Conservation (phyloP, 2,329 filamentous ascomycete genomes). For the Phialocephala subalpina region DNA sequence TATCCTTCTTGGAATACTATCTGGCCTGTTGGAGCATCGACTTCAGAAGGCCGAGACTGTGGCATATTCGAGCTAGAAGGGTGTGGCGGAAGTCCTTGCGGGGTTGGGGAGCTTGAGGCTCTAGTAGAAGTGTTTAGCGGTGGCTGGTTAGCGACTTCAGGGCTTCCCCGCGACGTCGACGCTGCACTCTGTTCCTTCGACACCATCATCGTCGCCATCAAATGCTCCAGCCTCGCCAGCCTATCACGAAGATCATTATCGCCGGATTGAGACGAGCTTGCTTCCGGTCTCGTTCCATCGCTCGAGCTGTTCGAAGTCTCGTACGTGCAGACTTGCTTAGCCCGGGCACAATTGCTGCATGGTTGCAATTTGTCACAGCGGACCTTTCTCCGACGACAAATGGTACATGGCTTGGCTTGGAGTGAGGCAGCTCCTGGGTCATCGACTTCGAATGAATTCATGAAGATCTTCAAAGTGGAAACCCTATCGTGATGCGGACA, state of each 20-base stretch:
- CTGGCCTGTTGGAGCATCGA: slow-evolving; percentile 27
- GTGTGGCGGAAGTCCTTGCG: neutral
- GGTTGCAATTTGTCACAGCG: slow-evolving; percentile 77
- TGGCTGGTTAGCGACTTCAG: neutral
- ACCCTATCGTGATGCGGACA: neutral
- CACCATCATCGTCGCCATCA: slow-evolving; percentile 34
- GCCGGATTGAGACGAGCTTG: slow-evolving; percentile 1
- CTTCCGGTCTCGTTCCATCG: slow-evolving; percentile 7
- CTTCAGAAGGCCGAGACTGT: neutral
- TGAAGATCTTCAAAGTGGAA: neutral
- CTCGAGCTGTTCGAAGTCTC: slow-evolving; percentile 37
- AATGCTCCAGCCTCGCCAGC: slow-evolving; percentile 30
- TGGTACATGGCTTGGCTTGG: slow-evolving; percentile 27
- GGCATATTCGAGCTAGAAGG: neutral
- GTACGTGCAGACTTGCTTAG: slow-evolving; percentile 68
- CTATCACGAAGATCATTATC: slow-evolving; percentile 33
- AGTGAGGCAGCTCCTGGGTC: neutral
- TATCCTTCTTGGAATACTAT: slow-evolving; percentile 34
- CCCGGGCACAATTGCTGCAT: slow-evolving; percentile 73
- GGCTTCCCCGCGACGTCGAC: neutral
- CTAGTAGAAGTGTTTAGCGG: slow-evolving; percentile 6
- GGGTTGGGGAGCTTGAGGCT: neutral
- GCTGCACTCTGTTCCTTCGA: neutral
- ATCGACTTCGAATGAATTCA: slow-evolving; percentile 17
- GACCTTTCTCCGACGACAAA: slow-evolving; percentile 61